These are phyloP conservation scores for Gracilaria vermiculophylla DNA, from an alignment of 23 red algal genomes.

Conservation along the genomic window DNA sequence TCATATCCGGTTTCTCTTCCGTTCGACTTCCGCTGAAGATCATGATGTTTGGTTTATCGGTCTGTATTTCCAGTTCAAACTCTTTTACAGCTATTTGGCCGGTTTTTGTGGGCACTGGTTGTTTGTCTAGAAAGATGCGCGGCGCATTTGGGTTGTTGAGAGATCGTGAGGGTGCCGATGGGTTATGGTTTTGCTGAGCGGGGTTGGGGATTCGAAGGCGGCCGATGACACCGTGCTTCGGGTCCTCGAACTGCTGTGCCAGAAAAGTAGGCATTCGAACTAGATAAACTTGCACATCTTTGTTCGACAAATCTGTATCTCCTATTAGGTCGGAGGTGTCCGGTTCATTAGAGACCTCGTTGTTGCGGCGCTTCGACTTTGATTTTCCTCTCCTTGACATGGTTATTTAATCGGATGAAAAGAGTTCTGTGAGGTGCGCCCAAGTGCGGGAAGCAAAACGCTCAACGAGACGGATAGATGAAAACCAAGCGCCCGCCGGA, in stretches of 20 bases:
- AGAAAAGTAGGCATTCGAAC: slow-evolving; percentile 48
- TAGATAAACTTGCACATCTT: slow-evolving; percentile 58
- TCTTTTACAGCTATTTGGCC: slow-evolving; percentile 7
- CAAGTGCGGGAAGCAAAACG: background rate
- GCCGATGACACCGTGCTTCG: slow-evolving; percentile 37
- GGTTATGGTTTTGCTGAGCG: background rate
- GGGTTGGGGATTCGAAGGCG: slow-evolving; percentile 42
- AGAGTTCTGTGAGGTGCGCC: background rate
- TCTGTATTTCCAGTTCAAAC: slow-evolving; percentile 37
- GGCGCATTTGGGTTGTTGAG: background rate
- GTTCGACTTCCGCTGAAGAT: slow-evolving; percentile 37
- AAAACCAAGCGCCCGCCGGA: background rate
- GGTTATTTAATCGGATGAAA: background rate
- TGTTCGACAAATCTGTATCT: slow-evolving; percentile 13
- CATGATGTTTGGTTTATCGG: slow-evolving; percentile 39
- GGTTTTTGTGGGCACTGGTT: background rate
- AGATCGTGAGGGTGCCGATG: background rate
- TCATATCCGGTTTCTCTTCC: slow-evolving; percentile 38
- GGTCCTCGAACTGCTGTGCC: slow-evolving; percentile 41
- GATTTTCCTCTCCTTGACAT: slow-evolving; percentile 2
- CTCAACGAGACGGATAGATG: background rate
- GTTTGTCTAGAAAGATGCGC: slow-evolving; percentile 41
- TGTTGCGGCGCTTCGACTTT: background rate
- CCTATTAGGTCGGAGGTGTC: slow-evolving; percentile 46
- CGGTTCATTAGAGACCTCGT: background rate